A percentile compares a stretch with the other conserved stretches of the same genome.
These are phyloP conservation scores for Raphanus sativus DNA, from an alignment of 345 rosid genomes.

Conservation along the genomic window DNA sequence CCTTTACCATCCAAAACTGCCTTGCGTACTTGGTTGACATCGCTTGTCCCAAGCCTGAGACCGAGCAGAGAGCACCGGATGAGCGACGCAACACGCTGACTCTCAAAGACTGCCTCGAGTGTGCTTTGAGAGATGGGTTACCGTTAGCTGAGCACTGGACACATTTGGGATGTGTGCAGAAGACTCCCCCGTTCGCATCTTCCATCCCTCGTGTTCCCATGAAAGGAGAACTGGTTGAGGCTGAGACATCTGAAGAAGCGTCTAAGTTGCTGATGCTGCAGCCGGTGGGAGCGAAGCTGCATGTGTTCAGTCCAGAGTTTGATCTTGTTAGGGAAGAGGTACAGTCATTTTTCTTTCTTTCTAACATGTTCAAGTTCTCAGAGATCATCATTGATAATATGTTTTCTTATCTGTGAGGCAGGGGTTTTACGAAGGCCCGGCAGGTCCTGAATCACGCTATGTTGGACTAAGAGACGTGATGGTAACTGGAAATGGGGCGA, in stretches of 20 bases:
- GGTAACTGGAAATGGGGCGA: neutral
- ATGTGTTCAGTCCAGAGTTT: slow-evolving; percentile 20
- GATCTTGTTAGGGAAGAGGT: neutral
- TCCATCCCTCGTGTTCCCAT: slow-evolving; percentile 19
- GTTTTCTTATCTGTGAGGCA: neutral
- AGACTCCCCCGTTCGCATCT: slow-evolving; percentile 6
- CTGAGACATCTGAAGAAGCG: neutral
- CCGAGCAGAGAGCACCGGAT: neutral
- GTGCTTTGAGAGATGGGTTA: neutral
- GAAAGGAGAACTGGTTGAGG: slow-evolving; percentile 17
- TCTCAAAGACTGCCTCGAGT: slow-evolving; percentile 7
- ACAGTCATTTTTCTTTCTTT: neutral
- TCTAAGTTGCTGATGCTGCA: neutral
- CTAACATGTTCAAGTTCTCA: neutral
- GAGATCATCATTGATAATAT: neutral
- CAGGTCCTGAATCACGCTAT: slow-evolving; percentile 14
- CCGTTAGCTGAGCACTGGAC: neutral
- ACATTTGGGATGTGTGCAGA: slow-evolving; percentile 17
- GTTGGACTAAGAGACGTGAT: slow-evolving; percentile 26
- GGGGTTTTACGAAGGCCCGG: slow-evolving; percentile 10
- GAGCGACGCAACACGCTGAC: neutral
- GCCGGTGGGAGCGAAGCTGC: slow-evolving; percentile 23
- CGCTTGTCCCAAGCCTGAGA: neutral
- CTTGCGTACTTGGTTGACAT: slow-evolving; percentile 5
- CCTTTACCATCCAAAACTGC: neutral